A percentile compares a stretch with the other conserved stretches of the same genome.
These are phyloP conservation scores for Epichloe sp. DNA, from an alignment of 2,329 filamentous ascomycete genomes.

Conservation along the genomic window DNA sequence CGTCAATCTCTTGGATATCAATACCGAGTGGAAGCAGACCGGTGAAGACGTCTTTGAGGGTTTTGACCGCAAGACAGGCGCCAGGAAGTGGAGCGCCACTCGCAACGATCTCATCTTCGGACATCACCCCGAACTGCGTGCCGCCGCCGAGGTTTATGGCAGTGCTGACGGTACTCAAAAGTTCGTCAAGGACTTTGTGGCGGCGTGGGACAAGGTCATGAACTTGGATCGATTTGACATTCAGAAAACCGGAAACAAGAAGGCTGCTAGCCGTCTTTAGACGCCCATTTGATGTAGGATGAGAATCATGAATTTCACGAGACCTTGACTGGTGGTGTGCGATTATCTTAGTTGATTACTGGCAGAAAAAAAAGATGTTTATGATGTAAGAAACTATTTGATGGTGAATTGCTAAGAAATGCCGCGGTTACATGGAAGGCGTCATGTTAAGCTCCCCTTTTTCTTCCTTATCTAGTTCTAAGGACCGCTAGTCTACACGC, in stretches of 20 bases:
- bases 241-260: slow-evolving; percentile 6
- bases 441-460: too few species aligned
- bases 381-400: too few species aligned
- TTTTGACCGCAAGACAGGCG: slow-evolving; percentile 49
- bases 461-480: too few species aligned
- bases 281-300: not conserved
- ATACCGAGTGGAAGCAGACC: slow-evolving; percentile 44
- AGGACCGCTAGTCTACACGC: too few species aligned
- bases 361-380: too few species aligned
- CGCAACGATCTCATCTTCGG: slow-evolving; percentile 60
- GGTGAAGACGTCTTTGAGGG: slow-evolving; percentile 48
- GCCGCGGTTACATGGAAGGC: too few species aligned
- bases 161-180: slow-evolving; percentile 44
- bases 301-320: not conserved
- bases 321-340: too few species aligned
- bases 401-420: too few species aligned
- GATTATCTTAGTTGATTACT: too few species aligned
- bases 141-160: slow-evolving; percentile 57
- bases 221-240: slow-evolving; percentile 59
- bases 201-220: slow-evolving; percentile 63
- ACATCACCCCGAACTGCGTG: slow-evolving; percentile 60
- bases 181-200: slow-evolving; percentile 59
- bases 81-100: slow-evolving; percentile 55
- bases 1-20: slow-evolving; percentile 59
- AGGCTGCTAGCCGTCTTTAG: slow-evolving; percentile 9